Percentiles rank a stretch among this genome's conserved stretches.
phyloP scores from a whole-genome alignment of 225 moss, liverwort and hornwort genomes.

The Polytrichum commune region DNA sequence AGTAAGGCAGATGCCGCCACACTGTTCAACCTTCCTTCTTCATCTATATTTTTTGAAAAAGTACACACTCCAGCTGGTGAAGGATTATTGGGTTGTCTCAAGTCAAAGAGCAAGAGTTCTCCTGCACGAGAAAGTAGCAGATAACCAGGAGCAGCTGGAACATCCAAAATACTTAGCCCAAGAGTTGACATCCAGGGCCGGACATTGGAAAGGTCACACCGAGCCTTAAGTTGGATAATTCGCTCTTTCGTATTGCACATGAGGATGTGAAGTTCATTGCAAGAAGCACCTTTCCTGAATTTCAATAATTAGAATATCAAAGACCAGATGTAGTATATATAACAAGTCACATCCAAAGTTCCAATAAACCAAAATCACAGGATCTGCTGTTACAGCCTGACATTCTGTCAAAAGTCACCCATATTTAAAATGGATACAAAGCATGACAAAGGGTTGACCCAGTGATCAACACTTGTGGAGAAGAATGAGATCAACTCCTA shows the following conservation, averaged over 20 bases:
- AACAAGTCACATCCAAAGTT: too few species aligned
- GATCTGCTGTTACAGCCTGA: too few species aligned
- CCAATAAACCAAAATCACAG: too few species aligned
- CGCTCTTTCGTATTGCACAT: slow-evolving; percentile 67
- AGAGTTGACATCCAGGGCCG: slow-evolving; percentile 38
- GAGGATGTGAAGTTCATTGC: slow-evolving; percentile 71
- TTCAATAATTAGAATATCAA: background rate
- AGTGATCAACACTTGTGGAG: too few species aligned
- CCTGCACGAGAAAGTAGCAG: slow-evolving; percentile 77
- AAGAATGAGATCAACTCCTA: too few species aligned
- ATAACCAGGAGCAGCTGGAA: slow-evolving; percentile 83
- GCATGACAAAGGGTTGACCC: too few species aligned
- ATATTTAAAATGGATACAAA: too few species aligned
- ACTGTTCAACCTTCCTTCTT: slow-evolving; percentile 82
- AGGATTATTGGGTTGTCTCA: slow-evolving; percentile 61
- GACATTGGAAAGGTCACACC: slow-evolving; percentile 51
- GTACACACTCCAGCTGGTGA: slow-evolving; percentile 38
- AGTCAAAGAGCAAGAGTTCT: slow-evolving; percentile 79
- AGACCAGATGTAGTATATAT: too few species aligned
- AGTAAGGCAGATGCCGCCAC: slow-evolving; percentile 95
- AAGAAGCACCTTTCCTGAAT: slow-evolving; percentile 62
- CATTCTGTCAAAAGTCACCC: too few species aligned
- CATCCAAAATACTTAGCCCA: slow-evolving; percentile 69
- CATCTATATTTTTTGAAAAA: slow-evolving; percentile 50
- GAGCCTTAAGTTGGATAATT: slow-evolving; percentile 49